phyloP scores from a whole-genome alignment of 441 rosid genomes.

The Jatropha podagrica region DNA sequence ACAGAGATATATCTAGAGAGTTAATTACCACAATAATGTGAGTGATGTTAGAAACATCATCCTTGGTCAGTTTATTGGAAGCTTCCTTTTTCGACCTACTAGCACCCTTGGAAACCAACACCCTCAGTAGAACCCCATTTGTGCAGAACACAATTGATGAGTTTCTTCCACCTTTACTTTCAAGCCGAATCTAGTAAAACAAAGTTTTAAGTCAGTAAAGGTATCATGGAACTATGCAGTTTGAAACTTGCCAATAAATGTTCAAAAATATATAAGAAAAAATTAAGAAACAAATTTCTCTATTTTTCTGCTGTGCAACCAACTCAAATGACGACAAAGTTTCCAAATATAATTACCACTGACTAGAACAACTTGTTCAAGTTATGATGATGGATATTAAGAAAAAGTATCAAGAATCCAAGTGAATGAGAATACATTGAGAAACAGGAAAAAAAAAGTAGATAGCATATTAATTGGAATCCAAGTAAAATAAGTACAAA shows the following conservation, averaged over 20 bases:
- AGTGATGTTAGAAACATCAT: constrained; percentile 63
- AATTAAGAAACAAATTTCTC: not conserved
- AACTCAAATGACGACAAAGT: not conserved
- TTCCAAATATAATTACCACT: not conserved
- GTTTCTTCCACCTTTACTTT: constrained; percentile 84
- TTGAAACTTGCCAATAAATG: not conserved
- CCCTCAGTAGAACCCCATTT: constrained; percentile 82
- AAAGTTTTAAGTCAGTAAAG: constrained; percentile 9
- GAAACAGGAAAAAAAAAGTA: not conserved
- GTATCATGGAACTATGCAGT: not conserved
- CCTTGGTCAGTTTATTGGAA: constrained; percentile 27
- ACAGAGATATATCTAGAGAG: not conserved
- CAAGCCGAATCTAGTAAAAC: constrained; percentile 70
- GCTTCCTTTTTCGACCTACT: constrained; percentile 34
- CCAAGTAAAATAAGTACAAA: too few relatives aligned
- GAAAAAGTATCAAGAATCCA: not conserved
- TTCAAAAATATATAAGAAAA: not conserved
- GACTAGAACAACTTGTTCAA: not conserved
- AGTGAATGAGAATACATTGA: not conserved
- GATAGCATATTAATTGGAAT: too few relatives aligned
- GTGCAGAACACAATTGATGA: constrained; percentile 97
- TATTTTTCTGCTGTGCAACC: not conserved
- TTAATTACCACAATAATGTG: constrained; percentile 90
- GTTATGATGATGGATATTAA: constrained; percentile 8
- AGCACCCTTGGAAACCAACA: constrained; percentile 66